Base-by-base conservation (phyloP, 148 eudicot genomes). In the Rhododendron kiyosumense region DNA sequence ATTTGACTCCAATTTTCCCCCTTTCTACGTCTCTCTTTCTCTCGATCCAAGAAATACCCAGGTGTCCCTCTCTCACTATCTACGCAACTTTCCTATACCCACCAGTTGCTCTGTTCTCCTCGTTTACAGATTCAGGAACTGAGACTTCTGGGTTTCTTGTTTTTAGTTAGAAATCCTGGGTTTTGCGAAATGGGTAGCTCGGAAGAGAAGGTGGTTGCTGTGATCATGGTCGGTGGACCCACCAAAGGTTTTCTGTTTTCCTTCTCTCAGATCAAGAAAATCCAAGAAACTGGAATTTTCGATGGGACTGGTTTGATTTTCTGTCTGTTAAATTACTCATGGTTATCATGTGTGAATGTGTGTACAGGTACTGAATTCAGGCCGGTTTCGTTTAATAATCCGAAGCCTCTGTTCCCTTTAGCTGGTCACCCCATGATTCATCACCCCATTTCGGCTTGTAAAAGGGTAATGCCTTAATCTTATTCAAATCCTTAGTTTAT, bases 361-460 rank as follows among this genome's bases (percentile, higher is more conserved):
- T 86, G 5, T 14, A 32, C 89, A 96, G 99, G 99, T 71, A 96
- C 96, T 81, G 86, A 93, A 86, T 96, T 96, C 87, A 88, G 99
- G 85, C 99, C 99, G 1, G 93, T 96, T 84, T 96, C 99, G n/a
- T 95, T 96, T 86, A 95, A 94, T 86, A 92, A 92, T 45, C 95
- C 96, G 46, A 92, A 96, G 91, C 99, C 99, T 85, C 89, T 96
- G 79, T 95, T 96, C 87, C 99, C 99, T 80, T 88, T 96, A 82
- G 99, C 98, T 89, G 99, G 98, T 59, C 96, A 93, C 86, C 96
- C 99, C 22, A 96, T 96, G 99, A 91, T 96, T 90, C 93, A 96
- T 46, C 99, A 96, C 86, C 98, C 93, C 38, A 95, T 96, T 81
- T 94, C 98, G 81, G 98, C 99, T 90, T 96, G 97, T 88, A 96